Evolutionary conservation across 2,329 filamentous ascomycete species (phyloP), one percentile per base, ranked within the genome.

Genomic region (Aspergillus novoparasiticus): DNA sequence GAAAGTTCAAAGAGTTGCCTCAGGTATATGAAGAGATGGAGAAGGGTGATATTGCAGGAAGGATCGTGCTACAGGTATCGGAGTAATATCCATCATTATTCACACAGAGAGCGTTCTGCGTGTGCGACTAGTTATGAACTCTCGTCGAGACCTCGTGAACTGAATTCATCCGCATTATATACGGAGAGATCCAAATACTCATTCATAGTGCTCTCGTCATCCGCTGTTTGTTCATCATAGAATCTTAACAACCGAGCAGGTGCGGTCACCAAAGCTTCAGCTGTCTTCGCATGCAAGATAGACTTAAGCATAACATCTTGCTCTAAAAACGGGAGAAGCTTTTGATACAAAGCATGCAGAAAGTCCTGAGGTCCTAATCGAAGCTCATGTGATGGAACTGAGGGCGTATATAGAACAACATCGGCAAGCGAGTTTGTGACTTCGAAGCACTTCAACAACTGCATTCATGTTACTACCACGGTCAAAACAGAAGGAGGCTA

Each of bases 1-100:
- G 80, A n/a, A 69, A 73, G 4, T 82, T 83, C 61, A 74, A 65
- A 60, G 80, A 83, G 41, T 64, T 83, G 63, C 73, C 76, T 19
- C 68, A 72, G 53, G 76, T 82, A 23, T 82, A 82, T 71, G 75
- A 80, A 56, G 78, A 82, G 66, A 73, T 82, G 64, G 79, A 82
- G 68, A 79, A 75, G 62, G 80, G 80, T 0, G 78, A 81, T 64
- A 76, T 82, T 59, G 69, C 75, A 26, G 81, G 80, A 8, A 70
- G 80, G 12, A 72, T 82, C 21, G 81, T 83, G 48, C 72, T 83
- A 57, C 73, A 79, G 64, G 68, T 81, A 58, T 71, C 74, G 8
- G 71, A 77, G 23, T 71, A 58, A 57, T 14, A 12, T 2, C 30
- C 12, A 14, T 14, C 6, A 10, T 50, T 16, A 30, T 19, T 9